phyloP scores from a whole-genome alignment of 805 yeast species.

The Yarrowia sp. region DNA sequence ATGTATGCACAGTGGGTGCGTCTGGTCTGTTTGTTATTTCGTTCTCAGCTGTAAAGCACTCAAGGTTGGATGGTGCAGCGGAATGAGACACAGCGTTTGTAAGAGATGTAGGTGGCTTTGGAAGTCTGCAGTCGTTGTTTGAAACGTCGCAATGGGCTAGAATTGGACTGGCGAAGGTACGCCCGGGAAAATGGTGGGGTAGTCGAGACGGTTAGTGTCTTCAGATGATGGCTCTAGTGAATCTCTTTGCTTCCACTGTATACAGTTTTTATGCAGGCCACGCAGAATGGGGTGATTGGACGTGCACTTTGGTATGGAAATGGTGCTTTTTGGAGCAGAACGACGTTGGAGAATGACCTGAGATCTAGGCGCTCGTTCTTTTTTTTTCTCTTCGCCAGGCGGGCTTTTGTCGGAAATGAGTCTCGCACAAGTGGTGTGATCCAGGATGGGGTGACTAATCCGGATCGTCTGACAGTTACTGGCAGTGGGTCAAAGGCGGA shows the following conservation, averaged over 20 bases:
- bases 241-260: neutral
- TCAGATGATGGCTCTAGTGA: neutral
- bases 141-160: too few relatives aligned
- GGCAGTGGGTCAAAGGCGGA: too few relatives aligned
- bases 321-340: neutral
- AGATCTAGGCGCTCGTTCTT: neutral
- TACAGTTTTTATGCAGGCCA: constrained; percentile 7
- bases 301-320: neutral
- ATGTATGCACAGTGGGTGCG: constrained; percentile 6
- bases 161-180: too few relatives aligned
- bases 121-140: too few relatives aligned
- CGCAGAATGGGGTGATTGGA: constrained; percentile 13
- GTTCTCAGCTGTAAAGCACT: neutral
- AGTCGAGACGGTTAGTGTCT: too few relatives aligned
- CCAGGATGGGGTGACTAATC: neutral
- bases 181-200: too few relatives aligned
- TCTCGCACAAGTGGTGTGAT: neutral
- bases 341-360: neutral
- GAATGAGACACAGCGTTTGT: neutral
- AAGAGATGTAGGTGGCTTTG: too few relatives aligned
- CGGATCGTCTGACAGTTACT: too few relatives aligned
- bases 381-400: too few relatives aligned
- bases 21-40: constrained; percentile 21
- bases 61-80: neutral
- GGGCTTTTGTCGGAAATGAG: neutral